Base-by-base conservation (phyloP, 495 filamentous ascomycete genomes). In the Recurvomyces mirabilis region DNA sequence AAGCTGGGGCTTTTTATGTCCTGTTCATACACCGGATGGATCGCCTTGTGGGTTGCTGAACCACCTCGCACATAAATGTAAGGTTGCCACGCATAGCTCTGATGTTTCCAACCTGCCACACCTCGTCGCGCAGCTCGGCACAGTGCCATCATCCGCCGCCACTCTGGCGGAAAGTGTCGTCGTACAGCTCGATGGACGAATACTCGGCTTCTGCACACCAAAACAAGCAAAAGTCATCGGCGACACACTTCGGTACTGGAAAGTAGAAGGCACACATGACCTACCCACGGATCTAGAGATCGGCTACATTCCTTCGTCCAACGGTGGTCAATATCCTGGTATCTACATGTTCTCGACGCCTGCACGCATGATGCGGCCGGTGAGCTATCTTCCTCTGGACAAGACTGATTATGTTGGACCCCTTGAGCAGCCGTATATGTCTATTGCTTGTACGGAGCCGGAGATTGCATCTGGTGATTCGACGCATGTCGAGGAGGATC, bases 351-450 rank as follows among this genome's bases (percentile, higher is more conserved):
- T 82, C 52, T 88, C 88, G 1, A 72, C 82, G 33, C 65, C 84
- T 9, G 74, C 91, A 18, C 71, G 91, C 47, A 91, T 98, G 84
- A 76, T 85, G 35, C 74, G 91, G 36, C 87, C 87, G 1, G 87
- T 93, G 53, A 94, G 88, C 59, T 93, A 95, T 59, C 73, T 98
- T 23, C 77, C 87, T 2, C 67, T 91, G 11, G 82, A 82, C 24
- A 82, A 82, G 59, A 69, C 81, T 49, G 91, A 98, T 65, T 84
- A 74, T 38, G 81, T 96, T 22, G 91, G 91, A 17, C 82, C 91
- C 0, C 84, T 91, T 53, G 91, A 98, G 62, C 91, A 98, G 67
- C 91, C 91, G 0, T 94, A 89, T 65, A 94, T 98, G 91, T 87
- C 89, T 43, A 91, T 96, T 61, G 89, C 91, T 34, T 88, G 86